phyloP scores from a whole-genome alignment of 352 stramenopile genomes.

The Phytophthora meadii region DNA sequence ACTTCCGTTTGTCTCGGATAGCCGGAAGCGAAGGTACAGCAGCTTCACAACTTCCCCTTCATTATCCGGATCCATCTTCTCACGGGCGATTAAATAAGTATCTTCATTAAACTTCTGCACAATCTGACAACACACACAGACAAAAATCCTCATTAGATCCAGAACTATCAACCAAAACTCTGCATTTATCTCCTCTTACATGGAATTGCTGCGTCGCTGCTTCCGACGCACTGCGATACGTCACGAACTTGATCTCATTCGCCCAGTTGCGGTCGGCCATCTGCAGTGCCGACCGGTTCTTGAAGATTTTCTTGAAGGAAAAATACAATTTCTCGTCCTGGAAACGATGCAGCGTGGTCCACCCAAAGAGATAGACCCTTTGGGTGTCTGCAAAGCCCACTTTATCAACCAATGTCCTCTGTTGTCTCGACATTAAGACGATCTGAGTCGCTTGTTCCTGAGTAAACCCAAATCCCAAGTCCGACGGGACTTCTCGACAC shows the following conservation, averaged over 20 bases:
- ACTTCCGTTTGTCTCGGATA: constrained; percentile 46
- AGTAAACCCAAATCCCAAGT: constrained; percentile 26
- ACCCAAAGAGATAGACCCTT: constrained; percentile 54
- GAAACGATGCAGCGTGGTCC: constrained; percentile 51
- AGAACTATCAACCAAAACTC: background rate
- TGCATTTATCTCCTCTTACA: constrained; percentile 16
- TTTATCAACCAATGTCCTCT: constrained; percentile 41
- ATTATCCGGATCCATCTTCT: constrained; percentile 43
- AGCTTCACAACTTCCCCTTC: constrained; percentile 38
- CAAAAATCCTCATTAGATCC: background rate
- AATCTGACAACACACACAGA: constrained; percentile 30
- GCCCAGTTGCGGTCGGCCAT: constrained; percentile 55
- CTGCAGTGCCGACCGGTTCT: constrained; percentile 37
- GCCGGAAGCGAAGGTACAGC: constrained; percentile 56
- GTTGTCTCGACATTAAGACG: constrained; percentile 52
- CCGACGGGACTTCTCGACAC: constrained; percentile 24
- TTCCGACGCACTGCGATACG: constrained; percentile 46
- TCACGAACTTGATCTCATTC: constrained; percentile 50
- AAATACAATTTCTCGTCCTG: constrained; percentile 49
- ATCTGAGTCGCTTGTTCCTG: constrained; percentile 42
- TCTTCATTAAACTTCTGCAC: constrained; percentile 62
- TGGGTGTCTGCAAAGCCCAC: constrained; percentile 39
- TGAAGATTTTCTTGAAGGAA: constrained; percentile 56
- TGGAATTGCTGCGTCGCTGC: constrained; percentile 45
- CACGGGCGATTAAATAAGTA: constrained; percentile 55